These are phyloP conservation scores for Fusarium denticulatum DNA, from an alignment of 2,329 filamentous ascomycete species.

Conservation along the genomic window DNA sequence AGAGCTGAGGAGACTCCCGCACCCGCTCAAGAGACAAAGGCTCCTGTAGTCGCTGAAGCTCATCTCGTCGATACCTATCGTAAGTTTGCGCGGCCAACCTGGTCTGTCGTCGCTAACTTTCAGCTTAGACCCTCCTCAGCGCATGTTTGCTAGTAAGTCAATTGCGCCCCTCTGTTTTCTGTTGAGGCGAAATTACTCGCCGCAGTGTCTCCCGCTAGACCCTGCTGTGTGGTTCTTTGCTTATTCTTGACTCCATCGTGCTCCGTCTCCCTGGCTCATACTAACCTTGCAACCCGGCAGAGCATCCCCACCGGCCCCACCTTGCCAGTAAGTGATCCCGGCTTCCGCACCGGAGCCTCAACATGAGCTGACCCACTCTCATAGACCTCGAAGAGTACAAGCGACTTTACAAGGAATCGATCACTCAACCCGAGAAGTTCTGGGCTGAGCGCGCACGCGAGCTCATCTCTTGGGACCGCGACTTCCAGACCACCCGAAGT, in stretches of 20 bases:
- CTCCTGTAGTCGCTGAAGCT: conserved; percentile 76
- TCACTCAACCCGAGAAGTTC: conserved; percentile 87
- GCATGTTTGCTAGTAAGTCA: conserved; percentile 73
- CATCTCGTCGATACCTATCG: conserved; percentile 80
- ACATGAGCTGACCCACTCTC: conserved; percentile 36
- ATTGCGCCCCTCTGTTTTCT: conserved; percentile 14
- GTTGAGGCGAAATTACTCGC: conserved; percentile 13
- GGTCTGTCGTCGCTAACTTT: conserved; percentile 24
- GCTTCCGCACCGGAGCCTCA: conserved; percentile 39
- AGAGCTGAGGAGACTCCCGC: conserved; percentile 12
- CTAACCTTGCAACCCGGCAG: conserved; percentile 57
- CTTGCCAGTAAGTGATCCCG: conserved; percentile 63
- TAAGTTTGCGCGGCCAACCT: conserved; percentile 51
- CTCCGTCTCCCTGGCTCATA: conserved; percentile 32
- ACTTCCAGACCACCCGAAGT: conserved; percentile 88
- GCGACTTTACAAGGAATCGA: conserved; percentile 81
- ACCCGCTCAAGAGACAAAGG: conserved; percentile 46
- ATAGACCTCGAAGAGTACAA: conserved; percentile 74
- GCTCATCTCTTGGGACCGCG: conserved; percentile 86
- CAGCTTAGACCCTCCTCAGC: conserved; percentile 67
- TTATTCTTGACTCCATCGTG: conserved; percentile 19
- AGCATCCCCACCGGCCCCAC: conserved; percentile 77
- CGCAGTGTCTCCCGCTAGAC: conserved; percentile 1
- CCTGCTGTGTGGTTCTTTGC: conserved; percentile 10
- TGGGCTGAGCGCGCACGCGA: conserved; percentile 89